Base-by-base conservation (phyloP, 768 basidiomycete genomes). In the Leccinum aurantiacum region DNA sequence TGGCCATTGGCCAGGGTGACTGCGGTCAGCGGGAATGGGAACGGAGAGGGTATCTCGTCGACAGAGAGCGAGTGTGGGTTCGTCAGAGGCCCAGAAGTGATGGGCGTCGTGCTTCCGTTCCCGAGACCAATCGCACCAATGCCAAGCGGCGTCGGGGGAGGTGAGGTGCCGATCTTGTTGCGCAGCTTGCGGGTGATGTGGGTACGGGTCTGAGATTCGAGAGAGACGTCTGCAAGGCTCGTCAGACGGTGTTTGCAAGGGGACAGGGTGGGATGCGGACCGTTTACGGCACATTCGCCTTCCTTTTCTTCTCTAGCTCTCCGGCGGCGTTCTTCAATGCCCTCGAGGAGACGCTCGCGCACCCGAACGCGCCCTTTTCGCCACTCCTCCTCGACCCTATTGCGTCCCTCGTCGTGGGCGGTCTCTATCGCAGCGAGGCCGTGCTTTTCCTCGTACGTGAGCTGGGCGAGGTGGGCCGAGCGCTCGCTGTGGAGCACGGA, bases 281-380 rank as follows among this genome's bases (percentile, higher is more conserved):
- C 88, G 56, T 85, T 86, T 44, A 84, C 80, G 15, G 84, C 86
- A n/a, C 89, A 90, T 65, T 94, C 92, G 61, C 91, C 90, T 60
- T 93, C 92, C 69, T 93, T 93, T 77, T 94, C 92, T 62, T 94
- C 92, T 56, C 91, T 78, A 27, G 92, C 92, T 60, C 89, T 77
- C 64, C 85, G 79, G 58, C 91, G 74, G 31, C 91, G 80, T 69
- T 94, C 92, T 71, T 93, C 91, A 63, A 94, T 89, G 29, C 92
- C 90, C 67, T 93, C 92, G 15, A 93, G 72, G 31, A 94, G 77
- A 15, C 91, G 80, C 66, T 93, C 90, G 11, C 89, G 78, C 17
- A 93, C 86, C 33, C 87, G 78, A 47, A 90, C 90, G 50, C 87
- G 79, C 3, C 91, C 91, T 48, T 83, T 81, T 63, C 80, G 82